Percentiles rank a stretch among this genome's conserved stretches.
Conservation (phyloP, 352 stramenopile species). For the Globisporangium spiculum region DNA sequence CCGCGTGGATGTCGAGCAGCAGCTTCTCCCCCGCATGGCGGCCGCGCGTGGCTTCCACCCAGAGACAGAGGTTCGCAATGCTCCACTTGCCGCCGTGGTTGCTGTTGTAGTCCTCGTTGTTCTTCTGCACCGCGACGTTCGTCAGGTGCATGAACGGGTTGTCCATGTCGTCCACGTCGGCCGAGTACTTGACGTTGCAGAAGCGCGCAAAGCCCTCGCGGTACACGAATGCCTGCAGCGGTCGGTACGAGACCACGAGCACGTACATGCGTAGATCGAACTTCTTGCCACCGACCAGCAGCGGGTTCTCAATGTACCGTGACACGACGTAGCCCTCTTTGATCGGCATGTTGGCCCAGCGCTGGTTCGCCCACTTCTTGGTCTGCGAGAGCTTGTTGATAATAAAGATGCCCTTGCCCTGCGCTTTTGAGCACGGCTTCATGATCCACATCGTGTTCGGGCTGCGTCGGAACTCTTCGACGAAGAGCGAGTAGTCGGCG, state of each 20-base stretch:
- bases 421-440: constrained; percentile 88
- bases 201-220: constrained; percentile 91
- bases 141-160: constrained; percentile 91
- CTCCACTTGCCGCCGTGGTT: constrained; percentile 91
- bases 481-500: constrained; percentile 92
- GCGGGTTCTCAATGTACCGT: constrained; percentile 88
- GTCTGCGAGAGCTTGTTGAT: constrained; percentile 92
- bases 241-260: constrained; percentile 87
- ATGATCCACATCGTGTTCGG: constrained; percentile 93
- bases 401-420: constrained; percentile 94
- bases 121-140: constrained; percentile 89
- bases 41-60: constrained; percentile 71
- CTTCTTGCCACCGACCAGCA: constrained; percentile 92
- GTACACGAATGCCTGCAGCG: constrained; percentile 80
- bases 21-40: constrained; percentile 54
- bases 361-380: constrained; percentile 87
- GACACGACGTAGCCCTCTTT: constrained; percentile 89
- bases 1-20: constrained; percentile 56
- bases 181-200: constrained; percentile 89
- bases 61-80: constrained; percentile 83
- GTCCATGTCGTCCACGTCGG: constrained; percentile 81
- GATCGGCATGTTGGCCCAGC: constrained; percentile 58
- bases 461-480: constrained; percentile 87
- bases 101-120: constrained; percentile 90
- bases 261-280: constrained; percentile 93